Evolutionary conservation across 2,329 filamentous ascomycete genomes (phyloP).

Genomic region (Juglanconis juglandina): DNA sequence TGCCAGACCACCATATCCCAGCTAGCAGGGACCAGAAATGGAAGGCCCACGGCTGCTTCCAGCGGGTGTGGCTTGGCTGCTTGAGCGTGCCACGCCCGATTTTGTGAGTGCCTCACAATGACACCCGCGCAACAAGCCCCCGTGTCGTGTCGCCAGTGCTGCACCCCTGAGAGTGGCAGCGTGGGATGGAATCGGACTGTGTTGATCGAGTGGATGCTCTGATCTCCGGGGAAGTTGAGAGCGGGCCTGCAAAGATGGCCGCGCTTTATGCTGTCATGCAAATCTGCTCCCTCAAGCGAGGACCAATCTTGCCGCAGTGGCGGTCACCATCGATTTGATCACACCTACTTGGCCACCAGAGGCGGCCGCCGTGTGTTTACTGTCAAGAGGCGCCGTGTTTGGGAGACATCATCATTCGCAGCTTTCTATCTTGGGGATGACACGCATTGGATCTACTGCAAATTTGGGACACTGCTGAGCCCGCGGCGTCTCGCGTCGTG

Average conservation of each 20-base stretch:
- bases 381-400: too few species aligned
- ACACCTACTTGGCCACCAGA: background rate
- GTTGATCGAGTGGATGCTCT: background rate
- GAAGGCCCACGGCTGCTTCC: background rate
- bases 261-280: background rate
- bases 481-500: conserved; percentile 13
- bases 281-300: background rate
- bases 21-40: background rate
- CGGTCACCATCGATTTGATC: too few species aligned
- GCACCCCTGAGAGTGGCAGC: background rate
- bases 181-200: background rate
- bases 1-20: background rate
- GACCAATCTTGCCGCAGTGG: background rate
- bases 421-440: background rate
- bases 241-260: background rate
- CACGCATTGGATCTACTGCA: background rate
- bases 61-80: conserved; percentile 8
- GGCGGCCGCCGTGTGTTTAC: background rate
- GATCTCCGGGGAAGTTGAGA: background rate
- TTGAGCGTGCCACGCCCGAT: background rate
- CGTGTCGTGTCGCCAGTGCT: too few species aligned
- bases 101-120: too few species aligned
- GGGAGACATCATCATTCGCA: too few species aligned
- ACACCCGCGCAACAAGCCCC: too few species aligned
- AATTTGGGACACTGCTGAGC: background rate